phyloP scores from a whole-genome alignment of 495 filamentous ascomycete species.

The Pyronema omphalodes region DNA sequence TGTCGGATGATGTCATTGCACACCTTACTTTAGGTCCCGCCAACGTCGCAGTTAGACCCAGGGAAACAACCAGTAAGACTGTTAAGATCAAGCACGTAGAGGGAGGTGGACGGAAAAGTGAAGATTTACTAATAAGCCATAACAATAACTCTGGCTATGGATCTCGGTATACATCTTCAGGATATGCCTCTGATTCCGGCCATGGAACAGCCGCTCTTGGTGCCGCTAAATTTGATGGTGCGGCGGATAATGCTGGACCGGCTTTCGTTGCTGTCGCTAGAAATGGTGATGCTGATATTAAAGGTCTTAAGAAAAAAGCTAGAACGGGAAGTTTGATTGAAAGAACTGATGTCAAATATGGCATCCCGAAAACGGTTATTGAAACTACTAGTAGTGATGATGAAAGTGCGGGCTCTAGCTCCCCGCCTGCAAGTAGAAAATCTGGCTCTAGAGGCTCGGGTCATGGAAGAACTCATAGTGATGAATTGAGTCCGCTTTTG shows the following conservation, averaged over 20 bases:
- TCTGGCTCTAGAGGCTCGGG: background rate
- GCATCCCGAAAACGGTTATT: slow-evolving; percentile 23
- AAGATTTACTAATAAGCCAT: background rate
- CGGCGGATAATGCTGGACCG: background rate
- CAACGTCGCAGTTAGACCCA: slow-evolving; percentile 70
- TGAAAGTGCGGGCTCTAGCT: background rate
- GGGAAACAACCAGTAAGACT: slow-evolving; percentile 61
- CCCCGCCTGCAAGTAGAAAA: background rate
- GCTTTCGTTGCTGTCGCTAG: background rate
- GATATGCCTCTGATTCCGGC: no score
- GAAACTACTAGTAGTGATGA: slow-evolving; percentile 18
- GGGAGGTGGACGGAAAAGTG: background rate
- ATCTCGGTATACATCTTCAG: no score
- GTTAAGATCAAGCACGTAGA: slow-evolving; percentile 45
- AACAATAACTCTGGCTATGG: no score
- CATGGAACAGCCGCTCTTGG: background rate
- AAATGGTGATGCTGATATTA: background rate
- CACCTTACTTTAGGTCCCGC: slow-evolving; percentile 86
- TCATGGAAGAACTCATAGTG: background rate
- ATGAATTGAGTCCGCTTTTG: background rate
- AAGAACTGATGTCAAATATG: slow-evolving; percentile 13
- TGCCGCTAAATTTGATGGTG: background rate
- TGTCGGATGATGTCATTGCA: slow-evolving; percentile 49
- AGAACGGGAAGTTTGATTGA: slow-evolving; percentile 22
- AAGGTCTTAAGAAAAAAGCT: slow-evolving; percentile 10